A percentile compares a stretch with the other conserved stretches of the same genome.
phyloP scores from a whole-genome alignment of 352 stramenopile species.

The Pythium insidiosum region DNA sequence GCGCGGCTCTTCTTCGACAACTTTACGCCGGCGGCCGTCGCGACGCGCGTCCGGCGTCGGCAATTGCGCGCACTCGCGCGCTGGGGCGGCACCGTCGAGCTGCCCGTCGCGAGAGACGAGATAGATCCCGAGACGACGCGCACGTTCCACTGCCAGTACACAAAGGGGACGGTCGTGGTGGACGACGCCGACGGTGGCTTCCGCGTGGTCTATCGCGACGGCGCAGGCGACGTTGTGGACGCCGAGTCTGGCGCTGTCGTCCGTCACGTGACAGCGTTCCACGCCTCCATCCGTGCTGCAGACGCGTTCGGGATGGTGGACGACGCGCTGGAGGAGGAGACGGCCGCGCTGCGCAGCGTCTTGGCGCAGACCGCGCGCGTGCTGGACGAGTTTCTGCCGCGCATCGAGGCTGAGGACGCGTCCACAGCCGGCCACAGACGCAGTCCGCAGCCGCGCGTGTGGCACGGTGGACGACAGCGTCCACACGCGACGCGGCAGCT shows the following conservation, averaged over 20 bases:
- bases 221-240: not conserved
- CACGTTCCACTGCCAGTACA: slow-evolving; percentile 2
- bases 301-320: too few species aligned
- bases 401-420: not conserved
- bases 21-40: slow-evolving; percentile 19
- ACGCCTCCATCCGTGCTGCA: not conserved
- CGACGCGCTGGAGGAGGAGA: not conserved
- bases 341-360: not conserved
- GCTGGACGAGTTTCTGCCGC: not conserved
- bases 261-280: not conserved
- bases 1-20: slow-evolving; percentile 22
- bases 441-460: too few species aligned
- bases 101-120: not conserved
- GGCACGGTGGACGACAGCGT: not conserved
- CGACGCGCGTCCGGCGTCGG: slow-evolving; percentile 19
- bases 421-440: too few species aligned
- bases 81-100: not conserved
- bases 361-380: not conserved
- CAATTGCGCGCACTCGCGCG: slow-evolving; percentile 22
- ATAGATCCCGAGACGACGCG: not conserved
- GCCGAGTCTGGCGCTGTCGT: not conserved
- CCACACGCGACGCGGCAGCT: slow-evolving; percentile 9
- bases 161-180: not conserved
- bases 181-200: not conserved
- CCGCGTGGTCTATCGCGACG: slow-evolving; percentile 1